Conservation (phyloP, 768 basidiomycete genomes). For the Russula vinacea region DNA sequence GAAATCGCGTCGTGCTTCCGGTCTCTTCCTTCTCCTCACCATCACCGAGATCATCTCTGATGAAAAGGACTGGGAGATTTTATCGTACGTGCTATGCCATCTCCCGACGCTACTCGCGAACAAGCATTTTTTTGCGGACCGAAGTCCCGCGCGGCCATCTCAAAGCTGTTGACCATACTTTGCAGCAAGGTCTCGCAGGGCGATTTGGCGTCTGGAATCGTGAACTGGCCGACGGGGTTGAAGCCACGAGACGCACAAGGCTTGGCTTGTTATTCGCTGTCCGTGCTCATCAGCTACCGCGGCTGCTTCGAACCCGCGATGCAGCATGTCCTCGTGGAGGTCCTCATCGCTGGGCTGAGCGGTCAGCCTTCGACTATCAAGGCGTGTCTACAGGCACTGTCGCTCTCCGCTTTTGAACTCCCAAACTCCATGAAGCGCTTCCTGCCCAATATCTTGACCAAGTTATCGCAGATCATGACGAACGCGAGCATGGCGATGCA, state of each 20-base stretch:
- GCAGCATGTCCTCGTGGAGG: conserved; percentile 68
- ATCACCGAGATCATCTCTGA: conserved; percentile 64
- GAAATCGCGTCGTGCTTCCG: conserved; percentile 53
- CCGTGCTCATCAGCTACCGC: conserved; percentile 84
- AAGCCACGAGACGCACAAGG: conserved; percentile 83
- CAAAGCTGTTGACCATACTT: conserved; percentile 59
- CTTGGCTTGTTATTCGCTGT: conserved; percentile 80
- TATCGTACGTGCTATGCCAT: conserved; percentile 89
- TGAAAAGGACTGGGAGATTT: conserved; percentile 87
- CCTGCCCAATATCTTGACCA: conserved; percentile 77
- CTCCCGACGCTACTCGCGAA: conserved; percentile 88
- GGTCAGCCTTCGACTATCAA: conserved; percentile 76
- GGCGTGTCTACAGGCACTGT: conserved; percentile 85
- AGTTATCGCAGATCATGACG: conserved; percentile 91
- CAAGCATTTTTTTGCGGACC: conserved; percentile 97
- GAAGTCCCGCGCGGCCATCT: conserved; percentile 60
- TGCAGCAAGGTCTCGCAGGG: conserved; percentile 63
- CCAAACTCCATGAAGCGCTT: conserved; percentile 75
- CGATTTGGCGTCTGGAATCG: conserved; percentile 53
- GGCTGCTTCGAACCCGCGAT: conserved; percentile 67
- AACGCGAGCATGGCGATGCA: conserved; percentile 93
- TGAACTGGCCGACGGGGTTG: conserved; percentile 56
- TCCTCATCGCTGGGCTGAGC: conserved; percentile 65
- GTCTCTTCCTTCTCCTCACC: conserved; percentile 68
- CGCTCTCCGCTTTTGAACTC: conserved; percentile 84